These are phyloP conservation scores for Skeletonema marinoi DNA, from an alignment of 108 stramenopile genomes.

Conservation along the genomic window DNA sequence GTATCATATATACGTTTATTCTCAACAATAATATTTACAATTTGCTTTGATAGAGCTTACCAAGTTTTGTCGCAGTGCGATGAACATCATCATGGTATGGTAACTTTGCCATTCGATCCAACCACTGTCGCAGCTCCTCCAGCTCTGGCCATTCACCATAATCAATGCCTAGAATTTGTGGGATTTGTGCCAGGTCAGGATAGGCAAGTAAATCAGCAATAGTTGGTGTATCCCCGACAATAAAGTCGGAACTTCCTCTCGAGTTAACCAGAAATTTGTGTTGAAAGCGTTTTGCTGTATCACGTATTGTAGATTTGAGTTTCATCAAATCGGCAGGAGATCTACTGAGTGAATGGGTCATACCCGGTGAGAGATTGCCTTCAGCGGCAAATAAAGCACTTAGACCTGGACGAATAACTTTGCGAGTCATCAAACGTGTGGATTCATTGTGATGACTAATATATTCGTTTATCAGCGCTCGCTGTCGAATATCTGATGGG, in stretches of 20 bases:
- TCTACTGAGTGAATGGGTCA: conserved; percentile 1
- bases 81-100: conserved; percentile 22
- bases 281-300: conserved; percentile 13
- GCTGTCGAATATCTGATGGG: conserved; percentile 1
- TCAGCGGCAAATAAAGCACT: not conserved
- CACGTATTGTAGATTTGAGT: conserved; percentile 11
- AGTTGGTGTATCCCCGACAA: conserved; percentile 9
- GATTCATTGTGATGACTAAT: conserved; percentile 28
- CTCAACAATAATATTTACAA: not conserved
- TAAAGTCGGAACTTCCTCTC: not conserved
- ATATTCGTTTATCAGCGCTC: conserved; percentile 21
- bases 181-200: conserved; percentile 18
- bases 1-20: not conserved
- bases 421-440: conserved; percentile 17
- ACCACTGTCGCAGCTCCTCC: conserved; percentile 9
- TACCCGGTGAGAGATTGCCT: not conserved
- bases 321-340: conserved; percentile 14
- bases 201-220: conserved; percentile 28
- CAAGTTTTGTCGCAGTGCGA: conserved; percentile 11
- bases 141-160: conserved; percentile 15
- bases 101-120: conserved; percentile 13
- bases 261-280: conserved; percentile 11
- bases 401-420: conserved; percentile 14
- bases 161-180: conserved; percentile 14
- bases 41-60: conserved; percentile 18